phyloP scores from a whole-genome alignment of 306 rosid species.

The Heteromeles arbutifolia region DNA sequence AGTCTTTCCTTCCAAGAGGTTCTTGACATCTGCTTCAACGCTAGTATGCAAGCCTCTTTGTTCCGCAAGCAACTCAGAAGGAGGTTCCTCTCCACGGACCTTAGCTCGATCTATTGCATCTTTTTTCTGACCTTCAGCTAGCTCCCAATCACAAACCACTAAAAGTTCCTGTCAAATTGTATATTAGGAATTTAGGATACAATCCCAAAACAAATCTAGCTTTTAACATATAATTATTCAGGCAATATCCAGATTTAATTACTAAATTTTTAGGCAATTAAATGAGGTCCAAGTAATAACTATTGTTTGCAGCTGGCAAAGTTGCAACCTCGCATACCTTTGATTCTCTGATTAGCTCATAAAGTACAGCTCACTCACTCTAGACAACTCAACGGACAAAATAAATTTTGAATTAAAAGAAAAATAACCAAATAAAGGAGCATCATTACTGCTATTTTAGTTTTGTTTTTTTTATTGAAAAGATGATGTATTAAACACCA shows the following conservation, averaged over 20 bases:
- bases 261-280: constrained; percentile 12
- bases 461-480: background rate
- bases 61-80: constrained; percentile 93
- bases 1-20: constrained; percentile 68
- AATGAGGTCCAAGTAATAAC: background rate
- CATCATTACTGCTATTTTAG: background rate
- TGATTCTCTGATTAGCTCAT: background rate
- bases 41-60: constrained; percentile 94
- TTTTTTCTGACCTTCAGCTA: constrained; percentile 84
- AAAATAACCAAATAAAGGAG: background rate
- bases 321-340: background rate
- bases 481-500: no score
- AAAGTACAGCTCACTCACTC: background rate
- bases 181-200: constrained; percentile 13
- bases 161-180: constrained; percentile 64
- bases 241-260: background rate
- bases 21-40: constrained; percentile 73
- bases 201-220: constrained; percentile 7
- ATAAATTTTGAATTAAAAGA: background rate
- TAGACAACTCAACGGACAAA: background rate
- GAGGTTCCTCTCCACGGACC: constrained; percentile 97
- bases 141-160: constrained; percentile 90
- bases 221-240: constrained; percentile 3
- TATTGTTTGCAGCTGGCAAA: background rate
- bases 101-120: constrained; percentile 93